Evolutionary conservation across 345 rosid species (phyloP).

Genomic region (Populus pruinosa): DNA sequence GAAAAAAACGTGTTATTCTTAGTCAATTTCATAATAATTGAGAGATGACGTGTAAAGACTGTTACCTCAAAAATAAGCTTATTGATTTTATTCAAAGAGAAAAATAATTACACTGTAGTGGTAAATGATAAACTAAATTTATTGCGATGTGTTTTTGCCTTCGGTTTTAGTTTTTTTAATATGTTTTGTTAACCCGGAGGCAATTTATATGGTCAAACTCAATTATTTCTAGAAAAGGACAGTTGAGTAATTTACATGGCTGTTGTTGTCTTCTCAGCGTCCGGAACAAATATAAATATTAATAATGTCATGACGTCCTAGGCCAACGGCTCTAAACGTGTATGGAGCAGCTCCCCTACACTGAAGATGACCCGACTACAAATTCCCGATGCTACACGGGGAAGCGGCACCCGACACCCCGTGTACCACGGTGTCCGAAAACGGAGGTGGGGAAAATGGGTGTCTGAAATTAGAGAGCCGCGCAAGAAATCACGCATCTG

Average conservation of each 20-base stretch:
- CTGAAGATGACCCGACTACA: constrained; percentile 30
- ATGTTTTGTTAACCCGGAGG: not conserved
- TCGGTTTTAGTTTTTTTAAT: too few species aligned
- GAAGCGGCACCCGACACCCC: constrained; percentile 53
- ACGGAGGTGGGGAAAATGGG: constrained; percentile 93
- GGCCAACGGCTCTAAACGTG: constrained; percentile 23
- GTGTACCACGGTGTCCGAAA: constrained; percentile 69
- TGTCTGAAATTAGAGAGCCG: constrained; percentile 86
- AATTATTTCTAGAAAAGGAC: not conserved
- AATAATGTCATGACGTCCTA: not conserved
- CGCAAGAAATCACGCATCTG: constrained; percentile 79
- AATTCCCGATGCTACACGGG: constrained; percentile 2
- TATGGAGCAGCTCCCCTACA: constrained; percentile 47
- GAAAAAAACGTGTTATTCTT: too few species aligned
- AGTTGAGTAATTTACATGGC: constrained; percentile 15
- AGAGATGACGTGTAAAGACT: too few species aligned
- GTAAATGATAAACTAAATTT: too few species aligned
- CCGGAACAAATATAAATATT: constrained; percentile 25
- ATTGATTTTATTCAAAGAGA: too few species aligned
- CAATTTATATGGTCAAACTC: too few species aligned
- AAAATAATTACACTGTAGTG: too few species aligned
- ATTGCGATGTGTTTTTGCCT: too few species aligned
- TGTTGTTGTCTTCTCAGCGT: not conserved
- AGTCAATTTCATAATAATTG: too few species aligned
- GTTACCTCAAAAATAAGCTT: too few species aligned